Base-by-base conservation (phyloP, 2,329 filamentous ascomycete species). In the Venturia oleaginea region DNA sequence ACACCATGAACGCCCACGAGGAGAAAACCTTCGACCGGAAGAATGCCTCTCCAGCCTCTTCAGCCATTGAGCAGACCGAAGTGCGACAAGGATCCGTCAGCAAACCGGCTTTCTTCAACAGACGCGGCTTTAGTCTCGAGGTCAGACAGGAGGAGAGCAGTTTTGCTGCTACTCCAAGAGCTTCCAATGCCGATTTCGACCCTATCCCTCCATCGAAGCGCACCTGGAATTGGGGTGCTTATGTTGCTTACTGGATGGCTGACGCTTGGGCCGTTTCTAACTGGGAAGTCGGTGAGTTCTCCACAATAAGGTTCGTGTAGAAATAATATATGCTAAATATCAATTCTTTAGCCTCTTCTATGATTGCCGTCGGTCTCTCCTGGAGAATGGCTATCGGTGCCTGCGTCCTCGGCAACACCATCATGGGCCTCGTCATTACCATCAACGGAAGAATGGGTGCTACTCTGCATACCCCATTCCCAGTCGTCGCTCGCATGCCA, bases 201-300 rank as follows among this genome's bases (percentile, higher is more conserved):
- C 74, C 74, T 4, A 74, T 76, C 43, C 74, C 74, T 48, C 73
- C 72, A 10, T 74, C 72, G 11, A 75, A 74, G 68, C 71, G 73
- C 34, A 75, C 73, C 54, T 76, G 74, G 74, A 70, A 67, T 34
- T 70, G 70, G 66, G 70, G 68, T 42, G 71, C 73, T 0, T 75
- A 71, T 65, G 69, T 74, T 32, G 73, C 73, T 11, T 76, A 75
- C 68, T 76, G 74, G 74, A 75, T 75, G 72, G 73, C 74, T n/a
- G 74, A 76, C 68, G 73, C 72, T n/a, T 76, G 73, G 73, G 73
- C 73, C 34, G 73, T 75, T 2, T 74, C 72, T 37, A 76, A 75
- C 38, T 76, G 74, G 74, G 70, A 76, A 71, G 73, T 76, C 48
- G 72, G 70, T 71, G 64, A 64, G 70, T 68, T 34, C 43, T 38